Evolutionary conservation across 176 grass and related monocot species (phyloP), one percentile per base, ranked within the genome.

Genomic region (Sorghum bicolor): DNA sequence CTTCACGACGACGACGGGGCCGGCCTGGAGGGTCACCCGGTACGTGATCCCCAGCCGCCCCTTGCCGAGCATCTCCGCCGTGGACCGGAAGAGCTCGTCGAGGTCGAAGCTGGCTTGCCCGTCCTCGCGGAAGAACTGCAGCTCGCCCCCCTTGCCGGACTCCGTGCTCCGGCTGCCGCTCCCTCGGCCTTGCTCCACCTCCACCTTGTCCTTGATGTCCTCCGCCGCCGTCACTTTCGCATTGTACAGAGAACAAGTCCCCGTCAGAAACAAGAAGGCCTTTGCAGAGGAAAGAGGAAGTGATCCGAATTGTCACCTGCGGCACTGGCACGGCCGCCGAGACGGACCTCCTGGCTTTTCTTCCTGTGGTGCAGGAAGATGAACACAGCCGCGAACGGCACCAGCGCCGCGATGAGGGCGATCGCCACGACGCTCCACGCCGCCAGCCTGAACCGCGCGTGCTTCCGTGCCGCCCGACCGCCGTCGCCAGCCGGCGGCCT

Each of bases 1-100:
- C 93, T 99, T 99, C 65, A 96, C 96, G 2, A 88, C 82, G 30
- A 94, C 77, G 8, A 84, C 85, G 45, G 80, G 64, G 61, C 29
- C 85, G 55, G 78, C 70, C 34, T 69, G 83, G 22, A 99, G 86
- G 4, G 83, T 81, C 26, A 93, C 93, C 67, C 78, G 86, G 74
- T 92, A 99, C n/a, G 96, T 94, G 76, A 89, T 96, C 43, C 96
- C 96, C 15, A 96, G 32, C 61, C 85, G 76, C 29, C 96, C 96
- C 80, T 94, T 96, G 55, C 93, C 91, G 5, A 99, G 82, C 80
- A 92, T 72, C 82, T 90, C 86, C 5, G 96, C 96, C n/a, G 96
- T 84, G 16, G 96, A 92, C 67, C 85, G 77, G 84, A 96, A 81
- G 33, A 99, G 84, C 39, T 86, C 73, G 67, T 96, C 91, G 26